These are phyloP conservation scores for Amauroascus niger DNA, from an alignment of 2,329 filamentous ascomycete species.

Conservation along the genomic window DNA sequence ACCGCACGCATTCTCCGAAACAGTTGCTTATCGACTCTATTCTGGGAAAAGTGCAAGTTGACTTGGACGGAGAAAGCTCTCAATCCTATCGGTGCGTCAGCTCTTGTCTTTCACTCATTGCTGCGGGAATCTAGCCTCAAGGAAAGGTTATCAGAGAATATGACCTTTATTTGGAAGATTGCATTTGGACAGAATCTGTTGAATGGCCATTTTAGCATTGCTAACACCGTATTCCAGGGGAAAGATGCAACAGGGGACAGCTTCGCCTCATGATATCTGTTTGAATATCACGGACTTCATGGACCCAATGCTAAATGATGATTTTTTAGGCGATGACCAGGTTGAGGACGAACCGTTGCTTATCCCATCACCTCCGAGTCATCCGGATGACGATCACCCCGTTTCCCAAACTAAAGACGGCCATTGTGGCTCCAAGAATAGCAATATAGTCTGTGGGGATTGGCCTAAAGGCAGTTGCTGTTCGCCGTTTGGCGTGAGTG, in stretches of 20 bases:
- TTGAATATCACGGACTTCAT: background rate
- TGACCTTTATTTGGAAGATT: background rate
- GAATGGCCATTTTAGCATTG: background rate
- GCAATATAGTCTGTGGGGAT: conserved; percentile 43
- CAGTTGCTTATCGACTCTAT: conserved; percentile 5
- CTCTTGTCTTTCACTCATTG: background rate
- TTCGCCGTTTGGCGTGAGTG: conserved; percentile 49
- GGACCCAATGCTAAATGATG: background rate
- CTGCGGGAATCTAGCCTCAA: no score
- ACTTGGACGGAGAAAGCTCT: background rate
- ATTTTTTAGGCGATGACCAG: background rate
- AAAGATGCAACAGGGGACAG: background rate
- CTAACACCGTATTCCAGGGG: background rate
- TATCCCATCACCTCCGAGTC: background rate
- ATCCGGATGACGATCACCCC: background rate
- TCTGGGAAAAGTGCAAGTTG: background rate
- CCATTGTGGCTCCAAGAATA: conserved; percentile 44
- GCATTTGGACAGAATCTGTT: background rate
- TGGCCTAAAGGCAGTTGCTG: conserved; percentile 48
- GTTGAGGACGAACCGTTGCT: background rate
- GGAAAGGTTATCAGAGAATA: background rate
- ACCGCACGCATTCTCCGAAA: background rate
- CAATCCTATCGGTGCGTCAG: background rate
- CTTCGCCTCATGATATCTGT: background rate
- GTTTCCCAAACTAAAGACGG: conserved; percentile 33